phyloP scores from a whole-genome alignment of 2,329 filamentous ascomycete species.

The Rosellinia necatrix region DNA sequence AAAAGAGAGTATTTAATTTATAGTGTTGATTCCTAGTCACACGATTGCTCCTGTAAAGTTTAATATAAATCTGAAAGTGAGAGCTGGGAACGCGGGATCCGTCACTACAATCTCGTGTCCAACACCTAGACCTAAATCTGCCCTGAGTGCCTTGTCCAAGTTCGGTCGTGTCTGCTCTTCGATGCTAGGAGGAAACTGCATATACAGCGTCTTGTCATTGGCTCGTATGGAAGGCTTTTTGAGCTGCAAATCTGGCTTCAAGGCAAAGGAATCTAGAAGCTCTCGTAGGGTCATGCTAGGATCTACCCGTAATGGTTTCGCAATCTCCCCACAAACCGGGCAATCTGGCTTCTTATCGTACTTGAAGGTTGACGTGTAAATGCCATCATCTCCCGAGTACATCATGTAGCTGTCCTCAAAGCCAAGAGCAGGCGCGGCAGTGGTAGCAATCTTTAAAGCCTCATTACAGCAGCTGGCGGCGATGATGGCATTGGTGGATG shows the following conservation, averaged over 20 bases:
- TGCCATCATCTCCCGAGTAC: constrained; percentile 93
- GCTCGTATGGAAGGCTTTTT: constrained; percentile 87
- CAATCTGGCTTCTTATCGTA: constrained; percentile 95
- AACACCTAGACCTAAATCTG: constrained; percentile 69
- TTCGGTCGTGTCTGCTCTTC: constrained; percentile 86
- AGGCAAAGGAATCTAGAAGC: constrained; percentile 81
- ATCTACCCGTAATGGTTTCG: constrained; percentile 75
- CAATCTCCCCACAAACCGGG: constrained; percentile 85
- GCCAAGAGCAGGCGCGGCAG: constrained; percentile 78
- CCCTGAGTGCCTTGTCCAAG: constrained; percentile 74
- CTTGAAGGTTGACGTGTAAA: constrained; percentile 97
- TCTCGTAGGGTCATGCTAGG: constrained; percentile 76
- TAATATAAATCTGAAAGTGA: constrained; percentile 64
- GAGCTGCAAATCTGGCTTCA: constrained; percentile 85
- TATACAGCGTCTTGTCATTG: constrained; percentile 85
- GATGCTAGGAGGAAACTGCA: constrained; percentile 79
- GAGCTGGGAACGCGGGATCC: constrained; percentile 83
- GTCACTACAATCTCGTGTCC: constrained; percentile 92
- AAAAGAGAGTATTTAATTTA: too few species aligned
- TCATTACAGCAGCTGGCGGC: constrained; percentile 96
- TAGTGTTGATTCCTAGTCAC: too few species aligned
- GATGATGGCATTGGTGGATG: constrained; percentile 95
- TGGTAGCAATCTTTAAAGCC: constrained; percentile 90
- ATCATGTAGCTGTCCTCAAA: constrained; percentile 95
- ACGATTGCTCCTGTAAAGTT: constrained; percentile 44